These are phyloP conservation scores for Plicaturopsis crispa DNA, from an alignment of 768 basidiomycete species.

Conservation along the genomic window DNA sequence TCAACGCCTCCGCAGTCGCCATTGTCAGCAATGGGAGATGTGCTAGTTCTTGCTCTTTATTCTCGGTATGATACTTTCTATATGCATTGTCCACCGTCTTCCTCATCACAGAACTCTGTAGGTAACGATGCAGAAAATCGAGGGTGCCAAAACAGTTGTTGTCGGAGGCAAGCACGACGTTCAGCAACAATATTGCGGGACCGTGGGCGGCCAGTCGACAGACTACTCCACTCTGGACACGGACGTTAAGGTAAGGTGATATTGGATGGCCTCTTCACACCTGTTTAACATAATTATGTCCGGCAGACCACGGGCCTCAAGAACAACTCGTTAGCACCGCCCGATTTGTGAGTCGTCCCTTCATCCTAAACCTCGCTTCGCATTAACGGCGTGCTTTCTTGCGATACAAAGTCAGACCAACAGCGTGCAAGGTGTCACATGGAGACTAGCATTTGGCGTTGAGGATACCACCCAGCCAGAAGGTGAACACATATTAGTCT, in stretches of 20 bases:
- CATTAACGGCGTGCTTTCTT: constrained; percentile 2
- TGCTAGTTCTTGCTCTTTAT: constrained; percentile 40
- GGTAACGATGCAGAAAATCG: constrained; percentile 54
- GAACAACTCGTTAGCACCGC: constrained; percentile 46
- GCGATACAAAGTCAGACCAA: constrained; percentile 34
- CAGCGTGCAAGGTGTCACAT: constrained; percentile 55
- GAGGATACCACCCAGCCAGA: constrained; percentile 44
- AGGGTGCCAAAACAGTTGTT: constrained; percentile 50
- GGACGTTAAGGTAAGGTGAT: constrained; percentile 42
- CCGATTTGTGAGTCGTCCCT: constrained; percentile 41
- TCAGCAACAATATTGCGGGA: constrained; percentile 51
- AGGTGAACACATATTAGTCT: constrained; percentile 28
- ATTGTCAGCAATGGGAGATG: constrained; percentile 55
- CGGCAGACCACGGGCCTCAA: constrained; percentile 42
- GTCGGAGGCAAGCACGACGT: constrained; percentile 42
- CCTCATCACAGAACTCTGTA: constrained; percentile 24
- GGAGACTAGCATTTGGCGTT: constrained; percentile 56
- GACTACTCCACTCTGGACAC: constrained; percentile 53
- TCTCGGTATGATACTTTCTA: constrained; percentile 26
- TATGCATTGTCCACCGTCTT: constrained; percentile 12
- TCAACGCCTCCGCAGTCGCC: constrained; percentile 38
- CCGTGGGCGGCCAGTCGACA: constrained; percentile 56
- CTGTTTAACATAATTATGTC: constrained; percentile 3
- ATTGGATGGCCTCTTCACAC: neutral
- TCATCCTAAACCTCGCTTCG: constrained; percentile 7